Evolutionary conservation across 2,329 filamentous ascomycete species (phyloP).

Genomic region (Coniochaeta sp.): DNA sequence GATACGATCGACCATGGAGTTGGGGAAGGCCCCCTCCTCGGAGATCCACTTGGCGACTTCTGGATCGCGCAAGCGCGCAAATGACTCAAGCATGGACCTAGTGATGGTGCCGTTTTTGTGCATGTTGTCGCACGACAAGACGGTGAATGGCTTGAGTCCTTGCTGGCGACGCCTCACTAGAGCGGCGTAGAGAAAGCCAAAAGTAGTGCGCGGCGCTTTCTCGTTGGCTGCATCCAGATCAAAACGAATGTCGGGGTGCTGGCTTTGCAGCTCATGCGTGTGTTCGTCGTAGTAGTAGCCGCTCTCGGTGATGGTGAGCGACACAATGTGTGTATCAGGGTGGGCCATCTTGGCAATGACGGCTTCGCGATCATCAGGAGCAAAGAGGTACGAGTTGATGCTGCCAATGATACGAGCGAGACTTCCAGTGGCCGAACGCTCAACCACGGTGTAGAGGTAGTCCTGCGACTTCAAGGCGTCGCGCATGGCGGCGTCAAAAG

Average conservation of each 20-base stretch:
- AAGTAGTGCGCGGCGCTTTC: slow-evolving; percentile 35
- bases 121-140: slow-evolving; percentile 50
- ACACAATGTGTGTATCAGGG: slow-evolving; percentile 45
- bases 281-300: slow-evolving; percentile 52
- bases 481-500: slow-evolving; percentile 42
- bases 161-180: slow-evolving; percentile 34
- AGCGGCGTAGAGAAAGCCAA: slow-evolving; percentile 44
- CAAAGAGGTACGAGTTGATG: slow-evolving; percentile 45
- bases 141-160: slow-evolving; percentile 44
- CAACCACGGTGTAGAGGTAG: slow-evolving; percentile 44
- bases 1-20: slow-evolving; percentile 49
- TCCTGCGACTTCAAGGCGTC: slow-evolving; percentile 40
- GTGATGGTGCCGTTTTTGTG: slow-evolving; percentile 48
- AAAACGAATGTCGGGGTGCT: slow-evolving; percentile 40
- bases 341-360: slow-evolving; percentile 48
- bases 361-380: slow-evolving; percentile 41
- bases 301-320: slow-evolving; percentile 47
- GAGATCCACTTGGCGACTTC: slow-evolving; percentile 40
- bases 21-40: slow-evolving; percentile 41
- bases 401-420: slow-evolving; percentile 39
- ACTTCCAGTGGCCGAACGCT: slow-evolving; percentile 44
- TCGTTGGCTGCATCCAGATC: slow-evolving; percentile 38
- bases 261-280: slow-evolving; percentile 40
- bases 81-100: slow-evolving; percentile 41
- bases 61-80: slow-evolving; percentile 37